phyloP scores from a whole-genome alignment of 805 yeast species.

The Nakazawaea ernobii region DNA sequence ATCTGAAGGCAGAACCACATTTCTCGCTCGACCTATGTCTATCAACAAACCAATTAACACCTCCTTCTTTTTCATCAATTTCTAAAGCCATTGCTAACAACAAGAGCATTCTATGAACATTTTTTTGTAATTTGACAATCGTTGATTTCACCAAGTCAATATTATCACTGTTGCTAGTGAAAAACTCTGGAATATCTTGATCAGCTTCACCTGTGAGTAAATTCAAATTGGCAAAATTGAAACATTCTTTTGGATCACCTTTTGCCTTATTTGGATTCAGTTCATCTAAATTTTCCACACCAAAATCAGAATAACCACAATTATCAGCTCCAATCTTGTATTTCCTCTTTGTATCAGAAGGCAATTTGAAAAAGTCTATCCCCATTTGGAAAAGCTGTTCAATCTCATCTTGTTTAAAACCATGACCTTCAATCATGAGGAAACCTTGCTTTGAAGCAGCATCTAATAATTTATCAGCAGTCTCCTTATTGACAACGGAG shows the following conservation, averaged over 20 bases:
- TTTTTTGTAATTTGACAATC: slow-evolving; percentile 39
- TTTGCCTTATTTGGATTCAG: slow-evolving; percentile 24
- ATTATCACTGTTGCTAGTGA: slow-evolving; percentile 31
- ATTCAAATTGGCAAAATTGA: slow-evolving; percentile 57
- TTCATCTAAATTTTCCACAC: slow-evolving; percentile 37
- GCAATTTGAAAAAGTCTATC: slow-evolving; percentile 21
- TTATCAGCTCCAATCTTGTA: slow-evolving; percentile 30
- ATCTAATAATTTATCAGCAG: slow-evolving; percentile 45
- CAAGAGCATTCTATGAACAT: slow-evolving; percentile 44
- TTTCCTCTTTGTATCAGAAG: slow-evolving; percentile 26
- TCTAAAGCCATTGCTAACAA: slow-evolving; percentile 58
- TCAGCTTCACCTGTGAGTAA: slow-evolving; percentile 40
- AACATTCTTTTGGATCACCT: slow-evolving; percentile 50
- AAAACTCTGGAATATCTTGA: slow-evolving; percentile 46
- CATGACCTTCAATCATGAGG: slow-evolving; percentile 46
- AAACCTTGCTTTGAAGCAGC: slow-evolving; percentile 50
- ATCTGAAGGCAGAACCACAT: slow-evolving; percentile 63
- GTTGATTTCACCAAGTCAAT: slow-evolving; percentile 32
- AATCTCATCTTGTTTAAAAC: slow-evolving; percentile 36
- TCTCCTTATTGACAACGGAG: slow-evolving; percentile 29
- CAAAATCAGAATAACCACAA: slow-evolving; percentile 41
- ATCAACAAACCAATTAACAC: slow-evolving; percentile 55
- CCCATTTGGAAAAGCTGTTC: slow-evolving; percentile 29
- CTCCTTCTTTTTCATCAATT: slow-evolving; percentile 50
- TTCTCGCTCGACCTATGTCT: slow-evolving; percentile 45